Percentiles rank a stretch among this genome's conserved stretches.
These are phyloP conservation scores for Penicillium olsonii DNA, from an alignment of 2,329 filamentous ascomycete species.

Conservation along the genomic window DNA sequence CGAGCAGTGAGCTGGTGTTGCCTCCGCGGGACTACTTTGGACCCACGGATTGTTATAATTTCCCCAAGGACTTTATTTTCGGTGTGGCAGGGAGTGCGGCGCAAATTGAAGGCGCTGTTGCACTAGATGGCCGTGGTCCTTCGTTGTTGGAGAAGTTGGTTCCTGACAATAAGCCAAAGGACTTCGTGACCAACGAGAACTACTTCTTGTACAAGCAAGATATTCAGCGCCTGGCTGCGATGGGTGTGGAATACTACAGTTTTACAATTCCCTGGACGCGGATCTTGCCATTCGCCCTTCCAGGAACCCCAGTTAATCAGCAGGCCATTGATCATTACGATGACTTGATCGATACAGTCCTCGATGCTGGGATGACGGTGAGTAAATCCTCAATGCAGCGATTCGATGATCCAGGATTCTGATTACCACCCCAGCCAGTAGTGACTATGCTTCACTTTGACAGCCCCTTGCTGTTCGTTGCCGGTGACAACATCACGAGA, in stretches of 20 bases:
- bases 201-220: slow-evolving; percentile 56
- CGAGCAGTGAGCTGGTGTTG: slow-evolving; percentile 56
- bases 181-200: slow-evolving; percentile 54
- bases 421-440: slow-evolving; percentile 31
- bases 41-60: slow-evolving; percentile 36
- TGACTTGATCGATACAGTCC: slow-evolving; percentile 47
- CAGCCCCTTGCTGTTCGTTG: slow-evolving; percentile 28
- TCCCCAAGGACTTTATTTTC: slow-evolving; percentile 45
- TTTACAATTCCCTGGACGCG: slow-evolving; percentile 54
- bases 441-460: slow-evolving; percentile 45
- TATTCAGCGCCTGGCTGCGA: slow-evolving; percentile 39
- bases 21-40: slow-evolving; percentile 56
- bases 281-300: slow-evolving; percentile 51
- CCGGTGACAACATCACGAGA: slow-evolving; percentile 17
- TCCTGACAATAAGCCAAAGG: slow-evolving; percentile 36
- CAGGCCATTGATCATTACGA: slow-evolving; percentile 51
- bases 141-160: slow-evolving; percentile 43
- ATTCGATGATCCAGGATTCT: neutral
- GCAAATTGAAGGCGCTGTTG: slow-evolving; percentile 49
- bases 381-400: too few relatives aligned
- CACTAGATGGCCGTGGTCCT: slow-evolving; percentile 42
- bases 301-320: slow-evolving; percentile 49
- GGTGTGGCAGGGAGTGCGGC: slow-evolving; percentile 46
- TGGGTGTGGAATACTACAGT: slow-evolving; percentile 42
- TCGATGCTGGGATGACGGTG: slow-evolving; percentile 43